phyloP scores from a whole-genome alignment of 495 filamentous ascomycete species.

The Terfezia claveryi region DNA sequence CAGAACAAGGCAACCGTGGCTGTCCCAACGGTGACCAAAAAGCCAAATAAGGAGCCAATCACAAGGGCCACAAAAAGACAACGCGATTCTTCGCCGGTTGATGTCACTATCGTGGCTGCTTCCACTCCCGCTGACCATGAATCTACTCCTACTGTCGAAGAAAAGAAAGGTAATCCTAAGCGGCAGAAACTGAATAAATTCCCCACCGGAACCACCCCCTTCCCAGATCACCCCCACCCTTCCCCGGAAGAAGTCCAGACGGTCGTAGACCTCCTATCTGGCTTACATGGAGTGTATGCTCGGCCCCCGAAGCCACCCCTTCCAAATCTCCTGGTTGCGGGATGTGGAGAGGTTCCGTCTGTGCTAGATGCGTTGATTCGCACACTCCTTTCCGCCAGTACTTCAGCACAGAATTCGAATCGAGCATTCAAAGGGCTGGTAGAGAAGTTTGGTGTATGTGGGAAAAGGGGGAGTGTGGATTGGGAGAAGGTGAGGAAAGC shows the following conservation, averaged over 20 bases:
- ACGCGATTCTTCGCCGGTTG: too few relatives aligned
- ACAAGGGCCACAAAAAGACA: too few relatives aligned
- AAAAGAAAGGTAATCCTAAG: too few relatives aligned
- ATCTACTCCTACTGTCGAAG: too few relatives aligned
- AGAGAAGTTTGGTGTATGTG: constrained; percentile 40
- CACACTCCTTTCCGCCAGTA: constrained; percentile 58
- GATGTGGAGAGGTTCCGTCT: constrained; percentile 85
- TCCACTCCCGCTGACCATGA: too few relatives aligned
- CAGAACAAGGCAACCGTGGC: too few relatives aligned
- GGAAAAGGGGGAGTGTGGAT: constrained; percentile 22
- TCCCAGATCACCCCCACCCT: constrained; percentile 44
- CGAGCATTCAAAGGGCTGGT: constrained; percentile 40
- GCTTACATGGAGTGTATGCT: constrained; percentile 40
- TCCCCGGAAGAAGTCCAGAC: constrained; percentile 50
- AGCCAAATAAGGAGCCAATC: too few relatives aligned
- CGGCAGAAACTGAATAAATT: too few relatives aligned
- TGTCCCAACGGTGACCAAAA: too few relatives aligned
- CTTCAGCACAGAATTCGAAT: constrained; percentile 41
- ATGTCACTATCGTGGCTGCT: too few relatives aligned
- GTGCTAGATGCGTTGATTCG: constrained; percentile 74
- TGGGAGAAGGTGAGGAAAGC: background rate
- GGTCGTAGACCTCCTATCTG: constrained; percentile 45
- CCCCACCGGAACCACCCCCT: constrained; percentile 27
- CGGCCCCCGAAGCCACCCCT: constrained; percentile 46
- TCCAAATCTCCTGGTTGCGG: constrained; percentile 58